Base-by-base conservation (phyloP, 2,329 filamentous ascomycete genomes). In the Penicillium griseofulvum region DNA sequence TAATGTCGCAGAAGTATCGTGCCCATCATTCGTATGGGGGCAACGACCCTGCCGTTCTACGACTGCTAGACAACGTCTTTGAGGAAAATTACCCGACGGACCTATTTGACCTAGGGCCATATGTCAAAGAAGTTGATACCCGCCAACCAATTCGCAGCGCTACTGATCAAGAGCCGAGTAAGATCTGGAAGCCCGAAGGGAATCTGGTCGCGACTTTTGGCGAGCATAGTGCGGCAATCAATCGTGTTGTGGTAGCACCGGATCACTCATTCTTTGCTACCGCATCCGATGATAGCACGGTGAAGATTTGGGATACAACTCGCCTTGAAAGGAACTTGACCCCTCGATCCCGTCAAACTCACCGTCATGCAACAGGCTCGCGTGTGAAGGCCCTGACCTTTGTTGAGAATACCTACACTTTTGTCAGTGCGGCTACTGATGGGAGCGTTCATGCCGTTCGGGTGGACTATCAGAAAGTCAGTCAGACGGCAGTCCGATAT, bases 181-280 rank as follows among this genome's bases (percentile, higher is more conserved):
- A 84, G 52, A 82, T 84, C 3, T 99, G 94, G 94, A 87, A 85
- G 61, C 94, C 94, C 0, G 84, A 87, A 52, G 92, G 94, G 1
- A 87, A 86, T 49, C 80, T 97, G 9, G 88, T 97, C 19, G 91
- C 92, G 2, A 90, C 90, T 1, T 91, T 97, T 67, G 86, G 89
- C 1, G 94, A 99, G 70, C 94, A 99, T 69, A 86, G 81, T 28
- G 90, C 86, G 0, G 84, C 90, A 8, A 85, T 97, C 60, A 96
- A 89, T 67, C 85, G 92, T 10, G 84, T 97, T 11, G 80, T 89
- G 2, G 84, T 91, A 8, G 87, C 94, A 1, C 91, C 93, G 0
- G 94, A 99, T 68, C 93, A 99, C 70, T 78, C 87, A 5, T 99
- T 99, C 76, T 99, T 99, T 73, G 82, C 97, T 54, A 97, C 94